Conservation (phyloP, 805 yeast genomes). For the Metschnikowia kofuensis region DNA sequence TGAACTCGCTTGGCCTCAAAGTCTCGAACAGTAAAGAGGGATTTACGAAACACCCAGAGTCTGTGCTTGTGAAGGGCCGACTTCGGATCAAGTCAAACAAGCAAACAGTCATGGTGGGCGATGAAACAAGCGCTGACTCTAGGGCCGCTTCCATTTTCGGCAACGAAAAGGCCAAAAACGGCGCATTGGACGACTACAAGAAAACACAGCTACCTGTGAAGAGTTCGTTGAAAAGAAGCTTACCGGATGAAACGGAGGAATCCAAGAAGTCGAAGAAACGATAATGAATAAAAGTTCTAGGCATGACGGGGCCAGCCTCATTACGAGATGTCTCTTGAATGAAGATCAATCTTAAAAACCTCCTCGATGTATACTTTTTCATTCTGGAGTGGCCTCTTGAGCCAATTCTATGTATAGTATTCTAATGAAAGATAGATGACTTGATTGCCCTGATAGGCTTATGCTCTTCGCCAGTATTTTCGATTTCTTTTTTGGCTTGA, state of each 20-base stretch:
- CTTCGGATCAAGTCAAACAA: conserved; percentile 72
- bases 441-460: conserved; percentile 20
- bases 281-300: not conserved
- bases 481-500: not conserved
- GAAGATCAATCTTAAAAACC: too few relatives aligned
- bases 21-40: conserved; percentile 57
- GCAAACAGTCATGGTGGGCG: conserved; percentile 64
- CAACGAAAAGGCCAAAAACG: conserved; percentile 20
- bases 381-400: too few relatives aligned
- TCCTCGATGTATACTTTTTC: too few relatives aligned
- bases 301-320: not conserved
- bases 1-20: conserved; percentile 69
- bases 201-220: conserved; percentile 14
- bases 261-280: not conserved
- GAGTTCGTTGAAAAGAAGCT: conserved; percentile 15
- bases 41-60: conserved; percentile 56
- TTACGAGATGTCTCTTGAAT: too few relatives aligned
- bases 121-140: conserved; percentile 19
- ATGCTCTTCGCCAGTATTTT: not conserved
- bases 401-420: too few relatives aligned
- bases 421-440: conserved; percentile 31
- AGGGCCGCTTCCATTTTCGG: conserved; percentile 9
- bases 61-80: conserved; percentile 69
- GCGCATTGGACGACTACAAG: conserved; percentile 24
- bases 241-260: not conserved